Evolutionary conservation across 2,329 filamentous ascomycete genomes (phyloP).

Genomic region (Cladosporium sp.): DNA sequence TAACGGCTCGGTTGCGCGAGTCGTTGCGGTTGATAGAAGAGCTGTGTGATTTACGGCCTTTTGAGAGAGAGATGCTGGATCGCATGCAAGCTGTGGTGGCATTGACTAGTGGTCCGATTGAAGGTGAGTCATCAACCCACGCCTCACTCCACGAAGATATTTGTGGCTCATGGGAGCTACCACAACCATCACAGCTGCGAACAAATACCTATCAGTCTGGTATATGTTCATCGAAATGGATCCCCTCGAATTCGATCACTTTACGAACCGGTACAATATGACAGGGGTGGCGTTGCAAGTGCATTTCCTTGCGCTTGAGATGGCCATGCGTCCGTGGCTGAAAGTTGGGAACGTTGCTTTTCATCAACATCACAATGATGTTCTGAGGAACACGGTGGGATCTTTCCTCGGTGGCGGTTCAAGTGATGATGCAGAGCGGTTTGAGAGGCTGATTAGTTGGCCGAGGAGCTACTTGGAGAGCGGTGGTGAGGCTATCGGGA

Average conservation of each 20-base stretch:
- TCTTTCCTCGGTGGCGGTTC: too few relatives aligned
- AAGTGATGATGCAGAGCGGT: too few relatives aligned
- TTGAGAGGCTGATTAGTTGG: too few relatives aligned
- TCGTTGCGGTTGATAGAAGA: neutral
- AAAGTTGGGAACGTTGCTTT: neutral
- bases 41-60: neutral
- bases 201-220: neutral
- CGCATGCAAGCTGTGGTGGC: conserved; percentile 6
- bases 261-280: neutral
- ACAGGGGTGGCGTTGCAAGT: neutral
- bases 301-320: conserved; percentile 5
- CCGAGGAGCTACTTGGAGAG: too few relatives aligned
- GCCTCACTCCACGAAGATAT: neutral
- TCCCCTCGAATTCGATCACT: conserved; percentile 1
- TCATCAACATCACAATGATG: neutral
- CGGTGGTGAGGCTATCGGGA: too few relatives aligned
- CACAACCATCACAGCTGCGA: neutral
- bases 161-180: neutral
- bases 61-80: conserved; percentile 1
- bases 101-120: conserved; percentile 2
- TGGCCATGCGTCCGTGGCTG: conserved; percentile 2
- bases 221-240: neutral
- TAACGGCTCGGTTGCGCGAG: neutral
- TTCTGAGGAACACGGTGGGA: neutral
- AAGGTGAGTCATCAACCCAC: neutral